Conservation (phyloP, 768 basidiomycete genomes). For the Cyathus striatus region DNA sequence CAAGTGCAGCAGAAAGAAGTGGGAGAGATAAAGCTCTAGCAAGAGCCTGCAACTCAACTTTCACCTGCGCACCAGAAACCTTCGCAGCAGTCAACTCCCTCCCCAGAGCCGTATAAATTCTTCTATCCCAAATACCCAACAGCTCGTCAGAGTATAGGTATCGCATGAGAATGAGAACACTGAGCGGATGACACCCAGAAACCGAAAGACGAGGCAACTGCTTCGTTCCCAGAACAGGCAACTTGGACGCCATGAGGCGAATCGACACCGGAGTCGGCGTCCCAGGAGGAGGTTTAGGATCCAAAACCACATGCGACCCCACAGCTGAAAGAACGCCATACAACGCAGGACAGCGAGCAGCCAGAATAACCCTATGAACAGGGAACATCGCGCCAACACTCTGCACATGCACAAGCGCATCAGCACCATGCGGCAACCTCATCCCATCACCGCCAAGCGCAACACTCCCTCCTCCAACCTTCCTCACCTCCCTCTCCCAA, state of each 20-base stretch:
- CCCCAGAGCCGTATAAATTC: conserved; percentile 45
- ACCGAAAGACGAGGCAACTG: conserved; percentile 35
- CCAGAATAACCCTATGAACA: conserved; percentile 64
- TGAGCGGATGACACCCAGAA: conserved; percentile 53
- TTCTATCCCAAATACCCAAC: conserved; percentile 79
- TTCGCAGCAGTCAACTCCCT: conserved; percentile 31
- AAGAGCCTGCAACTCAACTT: conserved; percentile 56
- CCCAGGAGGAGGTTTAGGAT: conserved; percentile 20
- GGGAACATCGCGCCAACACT: conserved; percentile 41
- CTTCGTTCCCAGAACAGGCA: too few relatives aligned
- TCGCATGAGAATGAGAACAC: conserved; percentile 69
- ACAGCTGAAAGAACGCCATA: conserved; percentile 33
- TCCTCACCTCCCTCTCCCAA: conserved; percentile 18
- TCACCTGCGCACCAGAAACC: conserved; percentile 43
- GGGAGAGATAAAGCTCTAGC: conserved; percentile 57
- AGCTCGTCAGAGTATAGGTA: conserved; percentile 90
- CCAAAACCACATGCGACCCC: too few relatives aligned
- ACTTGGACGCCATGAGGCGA: conserved; percentile 15
- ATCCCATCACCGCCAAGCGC: conserved; percentile 10
- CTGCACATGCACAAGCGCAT: conserved; percentile 46
- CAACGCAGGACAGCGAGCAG: conserved; percentile 49
- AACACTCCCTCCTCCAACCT: conserved; percentile 10
- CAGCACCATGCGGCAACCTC: conserved; percentile 49
- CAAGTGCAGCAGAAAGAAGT: conserved; percentile 47
- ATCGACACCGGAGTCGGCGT: conserved; percentile 22